Percentiles rank a stretch among this genome's conserved stretches.
Evolutionary conservation across 441 rosid species (phyloP).

Genomic region (Pelargonium fulgidum): DNA sequence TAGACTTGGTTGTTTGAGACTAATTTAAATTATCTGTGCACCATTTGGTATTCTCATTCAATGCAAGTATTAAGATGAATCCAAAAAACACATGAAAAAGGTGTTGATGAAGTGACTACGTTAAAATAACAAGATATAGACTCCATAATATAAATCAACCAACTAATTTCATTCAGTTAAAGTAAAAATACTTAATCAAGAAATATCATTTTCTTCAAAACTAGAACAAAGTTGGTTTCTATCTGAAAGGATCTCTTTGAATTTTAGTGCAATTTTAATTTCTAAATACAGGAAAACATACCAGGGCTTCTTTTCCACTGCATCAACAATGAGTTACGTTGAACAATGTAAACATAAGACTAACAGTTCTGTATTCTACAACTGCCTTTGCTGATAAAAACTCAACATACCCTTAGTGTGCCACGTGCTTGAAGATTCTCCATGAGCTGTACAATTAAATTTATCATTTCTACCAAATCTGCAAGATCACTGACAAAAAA

Average conservation of each 20-base stretch:
- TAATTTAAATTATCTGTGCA: neutral
- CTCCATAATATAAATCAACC: neutral
- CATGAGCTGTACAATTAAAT: constrained; percentile 62
- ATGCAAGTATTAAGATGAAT: neutral
- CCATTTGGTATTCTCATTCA: neutral
- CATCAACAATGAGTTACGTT: neutral
- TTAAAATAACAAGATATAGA: neutral
- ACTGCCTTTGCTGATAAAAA: constrained; percentile 15
- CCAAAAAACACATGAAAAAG: neutral
- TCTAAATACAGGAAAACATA: neutral
- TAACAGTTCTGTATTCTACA: constrained; percentile 3
- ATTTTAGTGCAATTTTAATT: neutral
- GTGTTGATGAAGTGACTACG: neutral
- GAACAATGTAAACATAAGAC: neutral
- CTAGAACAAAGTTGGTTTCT: neutral
- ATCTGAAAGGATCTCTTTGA: neutral
- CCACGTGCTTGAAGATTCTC: constrained; percentile 92
- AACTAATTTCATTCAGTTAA: neutral
- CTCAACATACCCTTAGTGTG: constrained; percentile 68
- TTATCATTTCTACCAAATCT: constrained; percentile 78
- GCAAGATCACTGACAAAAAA: constrained; percentile 78
- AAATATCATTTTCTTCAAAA: neutral
- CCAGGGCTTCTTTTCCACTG: neutral
- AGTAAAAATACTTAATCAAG: neutral
- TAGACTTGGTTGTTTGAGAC: neutral